Percentiles rank a stretch among this genome's conserved stretches.
Conservation (phyloP, 2,329 filamentous ascomycete species). For the Talaromyces sp. region DNA sequence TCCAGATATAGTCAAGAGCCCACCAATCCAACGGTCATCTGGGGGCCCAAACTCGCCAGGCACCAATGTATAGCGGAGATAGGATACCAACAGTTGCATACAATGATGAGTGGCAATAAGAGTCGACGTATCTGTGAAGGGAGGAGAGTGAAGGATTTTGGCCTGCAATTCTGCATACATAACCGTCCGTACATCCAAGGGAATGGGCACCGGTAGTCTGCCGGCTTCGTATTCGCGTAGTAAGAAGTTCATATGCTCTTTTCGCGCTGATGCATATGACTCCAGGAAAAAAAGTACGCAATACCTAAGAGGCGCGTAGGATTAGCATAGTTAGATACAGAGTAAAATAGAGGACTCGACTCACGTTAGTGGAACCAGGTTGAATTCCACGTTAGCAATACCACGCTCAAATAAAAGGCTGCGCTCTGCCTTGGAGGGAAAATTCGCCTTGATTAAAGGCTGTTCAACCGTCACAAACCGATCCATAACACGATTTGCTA, state of each 20-base stretch:
- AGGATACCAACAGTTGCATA: conserved; percentile 36
- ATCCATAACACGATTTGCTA: conserved; percentile 39
- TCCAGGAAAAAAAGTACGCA: conserved; percentile 39
- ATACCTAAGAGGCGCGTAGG: conserved; percentile 26
- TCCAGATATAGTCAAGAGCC: conserved; percentile 35
- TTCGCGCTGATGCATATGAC: conserved; percentile 33
- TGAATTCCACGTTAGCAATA: conserved; percentile 31
- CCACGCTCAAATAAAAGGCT: conserved; percentile 30
- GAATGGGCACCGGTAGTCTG: conserved; percentile 32
- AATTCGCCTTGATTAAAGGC: conserved; percentile 26
- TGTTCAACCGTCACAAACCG: conserved; percentile 31
- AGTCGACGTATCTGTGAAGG: conserved; percentile 36
- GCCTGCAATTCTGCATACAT: conserved; percentile 35
- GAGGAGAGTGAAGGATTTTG: conserved; percentile 34
- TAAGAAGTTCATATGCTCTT: conserved; percentile 33
- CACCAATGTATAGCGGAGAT: conserved; percentile 30
- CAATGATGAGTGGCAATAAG: conserved; percentile 40
- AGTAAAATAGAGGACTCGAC: conserved; percentile 11
- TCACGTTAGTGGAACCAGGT: conserved; percentile 39
- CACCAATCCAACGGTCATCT: conserved; percentile 38
- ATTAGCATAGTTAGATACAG: background rate
- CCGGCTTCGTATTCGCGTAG: conserved; percentile 36
- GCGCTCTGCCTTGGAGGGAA: conserved; percentile 29
- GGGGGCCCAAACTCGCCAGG: conserved; percentile 25
- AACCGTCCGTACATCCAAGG: conserved; percentile 26